These are phyloP conservation scores for Ustilago esculenta DNA, from an alignment of 1,284 basidiomycete genomes.

Conservation along the genomic window DNA sequence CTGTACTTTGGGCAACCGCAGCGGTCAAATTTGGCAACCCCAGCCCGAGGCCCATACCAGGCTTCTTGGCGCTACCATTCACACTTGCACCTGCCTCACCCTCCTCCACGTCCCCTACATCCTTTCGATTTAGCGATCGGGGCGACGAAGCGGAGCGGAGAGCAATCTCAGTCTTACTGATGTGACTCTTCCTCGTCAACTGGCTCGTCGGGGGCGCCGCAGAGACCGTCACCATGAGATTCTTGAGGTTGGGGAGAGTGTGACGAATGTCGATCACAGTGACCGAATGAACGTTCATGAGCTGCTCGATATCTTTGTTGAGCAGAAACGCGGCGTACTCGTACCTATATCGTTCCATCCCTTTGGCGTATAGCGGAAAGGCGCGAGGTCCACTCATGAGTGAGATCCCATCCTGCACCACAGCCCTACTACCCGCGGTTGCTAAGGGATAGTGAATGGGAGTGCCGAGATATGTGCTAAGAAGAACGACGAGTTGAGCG, in stretches of 20 bases:
- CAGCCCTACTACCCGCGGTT: conserved; percentile 57
- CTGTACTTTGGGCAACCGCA: neutral
- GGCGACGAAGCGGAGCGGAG: conserved; percentile 8
- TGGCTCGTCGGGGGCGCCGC: conserved; percentile 43
- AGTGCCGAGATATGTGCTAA: conserved; percentile 56
- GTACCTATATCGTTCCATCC: conserved; percentile 94
- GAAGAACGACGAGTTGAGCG: conserved; percentile 59
- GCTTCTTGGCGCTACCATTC: conserved; percentile 1
- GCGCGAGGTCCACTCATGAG: conserved; percentile 62
- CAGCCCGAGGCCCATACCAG: conserved; percentile 22
- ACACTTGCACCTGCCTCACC: no score
- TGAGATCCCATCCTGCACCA: conserved; percentile 62
- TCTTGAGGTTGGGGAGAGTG: conserved; percentile 95
- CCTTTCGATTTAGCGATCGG: neutral
- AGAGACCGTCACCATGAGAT: conserved; percentile 81
- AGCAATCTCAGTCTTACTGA: conserved; percentile 46
- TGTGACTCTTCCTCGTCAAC: conserved; percentile 34
- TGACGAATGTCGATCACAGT: conserved; percentile 90
- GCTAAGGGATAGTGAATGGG: conserved; percentile 61
- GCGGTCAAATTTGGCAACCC: conserved; percentile 12
- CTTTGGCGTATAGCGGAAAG: conserved; percentile 85
- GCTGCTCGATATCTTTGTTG: conserved; percentile 91
- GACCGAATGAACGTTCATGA: conserved; percentile 58
- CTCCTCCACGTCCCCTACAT: neutral
- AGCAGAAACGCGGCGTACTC: conserved; percentile 97